These are phyloP conservation scores for Aspergillus fumigatus DNA, from an alignment of 2,329 filamentous ascomycete genomes.

Conservation along the genomic window DNA sequence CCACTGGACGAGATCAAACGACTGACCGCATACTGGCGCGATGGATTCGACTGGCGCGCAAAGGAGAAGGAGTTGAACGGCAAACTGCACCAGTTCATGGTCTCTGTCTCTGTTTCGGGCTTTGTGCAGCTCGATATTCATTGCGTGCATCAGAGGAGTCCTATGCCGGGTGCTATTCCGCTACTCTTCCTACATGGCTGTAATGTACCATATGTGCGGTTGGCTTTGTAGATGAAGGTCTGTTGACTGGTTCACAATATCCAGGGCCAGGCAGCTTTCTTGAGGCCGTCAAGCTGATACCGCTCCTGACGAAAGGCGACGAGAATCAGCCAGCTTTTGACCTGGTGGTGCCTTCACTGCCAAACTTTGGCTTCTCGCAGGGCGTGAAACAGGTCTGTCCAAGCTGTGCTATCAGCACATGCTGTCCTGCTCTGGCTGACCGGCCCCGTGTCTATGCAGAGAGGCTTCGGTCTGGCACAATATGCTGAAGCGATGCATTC, in stretches of 20 bases:
- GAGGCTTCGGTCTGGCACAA: conserved; percentile 55
- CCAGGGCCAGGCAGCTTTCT: conserved; percentile 62
- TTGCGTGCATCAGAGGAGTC: conserved; percentile 57
- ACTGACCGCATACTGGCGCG: conserved; percentile 54
- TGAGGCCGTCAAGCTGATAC: conserved; percentile 47
- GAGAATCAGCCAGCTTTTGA: conserved; percentile 45
- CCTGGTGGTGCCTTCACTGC: conserved; percentile 51
- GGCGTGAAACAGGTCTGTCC: conserved; percentile 31
- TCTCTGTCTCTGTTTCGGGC: conserved; percentile 50
- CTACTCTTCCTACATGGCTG: conserved; percentile 65
- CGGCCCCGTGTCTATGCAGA: conserved; percentile 28
- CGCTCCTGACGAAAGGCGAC: conserved; percentile 37
- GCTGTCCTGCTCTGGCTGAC: background rate
- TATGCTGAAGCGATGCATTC: conserved; percentile 63
- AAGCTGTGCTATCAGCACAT: background rate
- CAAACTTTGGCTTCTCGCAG: conserved; percentile 54
- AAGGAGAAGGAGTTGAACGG: conserved; percentile 57
- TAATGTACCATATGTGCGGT: conserved; percentile 17
- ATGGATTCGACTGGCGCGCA: conserved; percentile 57
- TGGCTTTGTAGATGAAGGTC: background rate
- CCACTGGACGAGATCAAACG: conserved; percentile 58
- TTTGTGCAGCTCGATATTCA: conserved; percentile 60
- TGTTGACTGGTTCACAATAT: conserved; percentile 2
- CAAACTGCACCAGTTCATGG: conserved; percentile 55
- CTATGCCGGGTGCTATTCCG: conserved; percentile 53